Base-by-base conservation (phyloP, 768 basidiomycete genomes). In the Russula sp. region DNA sequence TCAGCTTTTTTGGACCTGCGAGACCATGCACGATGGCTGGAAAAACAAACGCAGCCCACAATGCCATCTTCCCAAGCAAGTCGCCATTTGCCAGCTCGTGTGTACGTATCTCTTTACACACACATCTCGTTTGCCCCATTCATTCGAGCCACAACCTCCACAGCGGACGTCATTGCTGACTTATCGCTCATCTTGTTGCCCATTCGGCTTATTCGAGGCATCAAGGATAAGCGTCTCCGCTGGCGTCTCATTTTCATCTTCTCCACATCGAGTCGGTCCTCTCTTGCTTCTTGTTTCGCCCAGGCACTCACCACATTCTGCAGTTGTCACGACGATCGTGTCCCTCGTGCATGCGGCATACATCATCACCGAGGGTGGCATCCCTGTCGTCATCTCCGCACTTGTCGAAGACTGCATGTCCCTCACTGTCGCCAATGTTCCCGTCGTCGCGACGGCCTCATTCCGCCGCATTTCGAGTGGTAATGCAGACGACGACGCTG, bases 81-180 rank as follows among this genome's bases (percentile, higher is more conserved):
- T 85, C 16, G 84, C 79, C 0, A 70, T 84, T 8, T 75, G 76
- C n/a, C 82, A 84, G 69, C 71, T 85, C 55, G 74, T 76, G 61
- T 79, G 84, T 84, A 62, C 64, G 82, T 76, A 6, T 44, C 9
- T 22, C 47, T 37, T 2, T 37, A 16, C 14, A 42, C 31, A 37
- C 9, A 31, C 50, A 11, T 47, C 31, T 10, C 16, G 6, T 44
- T 35, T 56, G 13, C 52, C 39, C 18, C 4, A 40, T 51, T 20
- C 13, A 35, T 32, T 35, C 10, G 1, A 1, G 0, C 0, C 6
- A 13, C 27, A 18, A 34, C 54, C 20, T 11, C n/a, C 8, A 39
- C 59, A 84, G 82, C 82, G 55, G 81, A 83, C 63, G 68, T 77
- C 8, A 6, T 81, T 27, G 75, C 82, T 0, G 82, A 83, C 64